Percentiles rank a stretch among this genome's conserved stretches.
phyloP scores from a whole-genome alignment of 345 rosid genomes.

The Syzygium grande region DNA sequence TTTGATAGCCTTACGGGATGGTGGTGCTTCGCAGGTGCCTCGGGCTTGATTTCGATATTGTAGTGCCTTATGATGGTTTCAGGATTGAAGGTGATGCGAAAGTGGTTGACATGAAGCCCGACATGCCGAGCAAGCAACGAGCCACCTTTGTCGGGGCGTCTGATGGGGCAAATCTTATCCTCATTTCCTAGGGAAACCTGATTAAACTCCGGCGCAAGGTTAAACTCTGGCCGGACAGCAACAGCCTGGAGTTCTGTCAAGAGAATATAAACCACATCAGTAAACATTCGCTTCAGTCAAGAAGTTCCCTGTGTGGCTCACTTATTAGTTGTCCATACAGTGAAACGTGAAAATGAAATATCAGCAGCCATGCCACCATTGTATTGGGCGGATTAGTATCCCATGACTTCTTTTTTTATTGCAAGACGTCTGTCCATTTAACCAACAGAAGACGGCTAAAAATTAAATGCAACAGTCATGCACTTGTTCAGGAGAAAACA shows the following conservation, averaged over 20 bases:
- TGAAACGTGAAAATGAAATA: neutral
- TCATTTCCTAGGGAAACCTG: neutral
- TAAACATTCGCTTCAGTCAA: neutral
- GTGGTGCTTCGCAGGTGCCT: slow-evolving; percentile 8
- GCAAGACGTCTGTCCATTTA: neutral
- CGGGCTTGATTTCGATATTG: slow-evolving; percentile 51
- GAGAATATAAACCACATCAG: neutral
- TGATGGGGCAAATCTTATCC: slow-evolving; percentile 19
- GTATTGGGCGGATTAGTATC: neutral
- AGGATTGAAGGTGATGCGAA: slow-evolving; percentile 42
- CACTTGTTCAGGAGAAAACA: neutral
- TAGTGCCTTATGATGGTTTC: slow-evolving; percentile 49
- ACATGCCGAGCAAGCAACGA: slow-evolving; percentile 14
- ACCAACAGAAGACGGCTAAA: neutral
- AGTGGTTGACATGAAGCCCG: slow-evolving; percentile 56
- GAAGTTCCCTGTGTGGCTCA: neutral
- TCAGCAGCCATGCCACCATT: neutral
- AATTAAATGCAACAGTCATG: neutral
- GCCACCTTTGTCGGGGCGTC: slow-evolving; percentile 73
- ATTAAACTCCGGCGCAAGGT: neutral
- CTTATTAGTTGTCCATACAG: neutral
- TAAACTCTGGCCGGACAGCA: neutral
- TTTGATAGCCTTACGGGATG: slow-evolving; percentile 35
- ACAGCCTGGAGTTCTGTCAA: neutral
- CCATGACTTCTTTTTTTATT: neutral